Percentiles rank a stretch among this genome's conserved stretches.
Conservation (phyloP, 257 asterid species). For the Petunia secreta region DNA sequence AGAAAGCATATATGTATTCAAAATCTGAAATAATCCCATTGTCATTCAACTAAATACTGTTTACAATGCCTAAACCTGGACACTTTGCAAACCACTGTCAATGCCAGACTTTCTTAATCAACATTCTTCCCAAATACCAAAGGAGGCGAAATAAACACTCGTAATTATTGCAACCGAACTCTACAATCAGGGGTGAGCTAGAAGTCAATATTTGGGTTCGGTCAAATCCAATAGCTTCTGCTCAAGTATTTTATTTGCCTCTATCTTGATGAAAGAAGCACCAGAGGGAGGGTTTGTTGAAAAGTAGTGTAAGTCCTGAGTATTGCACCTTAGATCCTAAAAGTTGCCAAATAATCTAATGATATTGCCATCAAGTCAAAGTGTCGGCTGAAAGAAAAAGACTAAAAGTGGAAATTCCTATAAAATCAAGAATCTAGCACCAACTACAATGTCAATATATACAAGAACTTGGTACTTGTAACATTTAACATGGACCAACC, state of each 20-base stretch:
- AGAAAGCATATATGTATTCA: background rate
- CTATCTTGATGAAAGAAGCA: too few species aligned
- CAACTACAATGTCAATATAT: background rate
- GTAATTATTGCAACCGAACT: background rate
- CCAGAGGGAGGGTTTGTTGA: background rate
- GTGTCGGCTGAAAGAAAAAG: background rate
- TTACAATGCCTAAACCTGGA: conserved; percentile 13
- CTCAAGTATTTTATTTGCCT: too few species aligned
- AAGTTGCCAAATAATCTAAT: background rate
- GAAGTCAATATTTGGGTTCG: too few species aligned
- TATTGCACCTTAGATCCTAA: conserved; percentile 1
- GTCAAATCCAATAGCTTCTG: too few species aligned
- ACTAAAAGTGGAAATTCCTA: conserved; percentile 10
- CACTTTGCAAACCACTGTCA: background rate
- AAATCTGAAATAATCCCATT: background rate
- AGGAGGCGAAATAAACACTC: background rate
- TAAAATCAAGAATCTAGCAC: background rate
- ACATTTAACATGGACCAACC: background rate
- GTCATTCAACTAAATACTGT: background rate
- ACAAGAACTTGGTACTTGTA: background rate
- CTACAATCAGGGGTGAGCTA: too few species aligned
- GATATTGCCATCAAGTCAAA: background rate
- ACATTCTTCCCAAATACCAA: background rate
- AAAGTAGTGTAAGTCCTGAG: background rate
- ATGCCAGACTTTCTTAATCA: background rate